phyloP scores from a whole-genome alignment of 306 rosid species.

The Cicer judaicum region DNA sequence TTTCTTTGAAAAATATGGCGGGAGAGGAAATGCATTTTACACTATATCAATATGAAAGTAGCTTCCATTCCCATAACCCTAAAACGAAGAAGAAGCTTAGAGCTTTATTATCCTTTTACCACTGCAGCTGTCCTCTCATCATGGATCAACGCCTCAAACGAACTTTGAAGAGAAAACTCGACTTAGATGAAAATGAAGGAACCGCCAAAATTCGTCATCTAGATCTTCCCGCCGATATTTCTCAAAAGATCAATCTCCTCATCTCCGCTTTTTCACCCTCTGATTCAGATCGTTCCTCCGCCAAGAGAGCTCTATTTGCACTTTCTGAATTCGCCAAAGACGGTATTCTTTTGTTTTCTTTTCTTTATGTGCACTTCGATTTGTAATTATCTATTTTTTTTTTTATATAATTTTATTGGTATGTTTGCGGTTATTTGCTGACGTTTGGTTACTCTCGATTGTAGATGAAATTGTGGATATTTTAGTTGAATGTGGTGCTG shows the following conservation, averaged over 20 bases:
- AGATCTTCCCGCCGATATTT: not conserved
- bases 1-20: too few species aligned
- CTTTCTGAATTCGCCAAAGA: not conserved
- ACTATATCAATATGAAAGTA: too few species aligned
- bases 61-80: too few species aligned
- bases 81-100: too few species aligned
- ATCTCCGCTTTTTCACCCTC: not conserved
- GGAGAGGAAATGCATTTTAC: too few species aligned
- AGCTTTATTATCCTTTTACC: too few species aligned
- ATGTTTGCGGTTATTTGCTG: not conserved
- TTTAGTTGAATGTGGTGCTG: conserved; percentile 47
- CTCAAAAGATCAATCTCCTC: not conserved
- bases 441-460: not conserved
- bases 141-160: not conserved
- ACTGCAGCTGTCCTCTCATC: too few species aligned
- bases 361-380: not conserved
- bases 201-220: not conserved
- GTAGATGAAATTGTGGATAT: conserved; percentile 56
- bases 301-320: not conserved
- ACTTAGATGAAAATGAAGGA: not conserved
- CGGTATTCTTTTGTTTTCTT: conserved; percentile 17
- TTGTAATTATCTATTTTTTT: not conserved
- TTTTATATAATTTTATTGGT: not conserved
- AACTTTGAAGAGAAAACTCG: not conserved
- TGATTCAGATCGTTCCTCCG: not conserved